A percentile compares a stretch with the other conserved stretches of the same genome.
Conservation (phyloP, 495 filamentous ascomycete genomes). For the Astrothelium subdiscretum region DNA sequence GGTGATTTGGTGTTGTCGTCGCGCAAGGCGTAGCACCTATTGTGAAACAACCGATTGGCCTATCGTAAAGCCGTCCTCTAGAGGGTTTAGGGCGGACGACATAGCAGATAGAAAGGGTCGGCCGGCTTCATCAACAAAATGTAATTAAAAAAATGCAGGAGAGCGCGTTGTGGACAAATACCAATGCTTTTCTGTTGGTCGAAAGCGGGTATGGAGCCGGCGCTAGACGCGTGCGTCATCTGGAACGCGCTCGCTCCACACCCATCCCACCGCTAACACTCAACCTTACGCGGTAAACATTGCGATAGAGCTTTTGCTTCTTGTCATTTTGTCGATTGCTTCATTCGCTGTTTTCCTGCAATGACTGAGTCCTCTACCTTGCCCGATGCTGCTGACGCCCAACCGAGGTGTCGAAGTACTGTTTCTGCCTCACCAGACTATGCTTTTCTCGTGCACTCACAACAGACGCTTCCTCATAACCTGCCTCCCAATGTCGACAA, state of each 20-base stretch:
- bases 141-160: neutral
- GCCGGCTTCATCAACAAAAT: neutral
- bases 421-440: neutral
- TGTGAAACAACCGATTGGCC: neutral
- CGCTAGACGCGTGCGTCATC: neutral
- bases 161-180: neutral
- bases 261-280: neutral
- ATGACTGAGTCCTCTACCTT: neutral
- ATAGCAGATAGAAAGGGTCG: too few relatives aligned
- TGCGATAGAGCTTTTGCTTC: neutral
- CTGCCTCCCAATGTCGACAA: conserved; percentile 56
- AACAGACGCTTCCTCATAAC: conserved; percentile 50
- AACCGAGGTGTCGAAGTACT: neutral
- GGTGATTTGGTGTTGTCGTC: neutral
- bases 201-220: neutral
- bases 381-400: neutral
- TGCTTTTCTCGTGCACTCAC: conserved; percentile 60
- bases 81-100: too few relatives aligned
- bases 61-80: too few relatives aligned
- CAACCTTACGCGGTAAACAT: neutral
- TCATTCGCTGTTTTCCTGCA: neutral
- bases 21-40: neutral
- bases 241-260: neutral
- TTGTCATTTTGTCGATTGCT: neutral
- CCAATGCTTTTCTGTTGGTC: neutral